Evolutionary conservation across 2,329 filamentous ascomycete genomes (phyloP), one percentile per base, ranked within the genome.

Genomic region (Xylogone sp.): DNA sequence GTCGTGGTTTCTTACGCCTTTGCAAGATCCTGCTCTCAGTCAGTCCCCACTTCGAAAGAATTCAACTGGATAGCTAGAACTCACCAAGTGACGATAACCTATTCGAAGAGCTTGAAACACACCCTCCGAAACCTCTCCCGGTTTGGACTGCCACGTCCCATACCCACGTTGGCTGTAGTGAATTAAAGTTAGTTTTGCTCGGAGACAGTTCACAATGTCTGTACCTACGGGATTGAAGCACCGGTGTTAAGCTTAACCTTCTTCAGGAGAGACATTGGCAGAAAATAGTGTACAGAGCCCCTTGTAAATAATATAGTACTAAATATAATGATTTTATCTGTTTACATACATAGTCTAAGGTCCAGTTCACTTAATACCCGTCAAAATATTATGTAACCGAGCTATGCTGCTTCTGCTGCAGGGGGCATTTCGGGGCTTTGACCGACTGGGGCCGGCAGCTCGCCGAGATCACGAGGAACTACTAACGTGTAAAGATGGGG

Each of bases 141-240:
- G 82, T 59, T 77, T 72, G 27, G 84, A 82, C 66, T 87, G 84
- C 84, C 84, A 87, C 61, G 84, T 87, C 62, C 84, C 83, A 48
- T 82, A 60, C 8, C 58, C 58, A 13, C 59, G 45, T 29, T 59
- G 55, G 42, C 39, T 47, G 21, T 20, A 21, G 42, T 43, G 2
- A 10, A 16, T n/a, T 13, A 45, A 4, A 20, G n/a, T 34, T 77
- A 78, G 77, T 65, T 83, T 78, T 62, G 73, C 79, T 59, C 72
- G 70, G 57, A 75, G 76, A 57, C 74, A 77, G 54, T 75, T 75
- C 56, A 78, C 75, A 56, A 79, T 78, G 55, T 84, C 69, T 46
- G n/a, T n/a, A n/a, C n/a, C n/a, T 75, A 74, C 20, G 83, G 81
- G 51, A 88, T 87, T 70, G 83, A 81, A 64, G 81, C 78, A 58